phyloP scores from a whole-genome alignment of 1,139 yeast genomes.

The Suhomyces wounanorum region DNA sequence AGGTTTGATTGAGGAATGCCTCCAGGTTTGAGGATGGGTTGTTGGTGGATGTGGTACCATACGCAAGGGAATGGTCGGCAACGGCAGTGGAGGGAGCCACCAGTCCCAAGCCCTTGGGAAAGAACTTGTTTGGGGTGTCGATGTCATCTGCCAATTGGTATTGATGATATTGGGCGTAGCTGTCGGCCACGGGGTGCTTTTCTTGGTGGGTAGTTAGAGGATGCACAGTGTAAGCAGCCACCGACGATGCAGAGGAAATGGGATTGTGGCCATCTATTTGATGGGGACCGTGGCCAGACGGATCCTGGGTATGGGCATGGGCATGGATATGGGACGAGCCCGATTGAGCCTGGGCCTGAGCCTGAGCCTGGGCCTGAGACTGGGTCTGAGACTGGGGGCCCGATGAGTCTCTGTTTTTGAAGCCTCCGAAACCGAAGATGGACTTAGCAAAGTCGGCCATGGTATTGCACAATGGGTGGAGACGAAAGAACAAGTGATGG shows the following conservation, averaged over 20 bases:
- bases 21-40: constrained; percentile 20
- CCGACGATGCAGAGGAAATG: constrained; percentile 4
- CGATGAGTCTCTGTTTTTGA: constrained; percentile 28
- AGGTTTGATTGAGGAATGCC: constrained; percentile 29
- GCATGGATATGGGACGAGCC: background rate
- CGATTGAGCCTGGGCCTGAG: background rate
- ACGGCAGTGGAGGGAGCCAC: constrained; percentile 67
- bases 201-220: background rate
- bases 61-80: constrained; percentile 60
- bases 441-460: constrained; percentile 70
- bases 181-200: constrained; percentile 2
- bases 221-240: constrained; percentile 1
- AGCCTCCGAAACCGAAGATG: constrained; percentile 58
- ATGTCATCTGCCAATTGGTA: constrained; percentile 13
- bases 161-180: constrained; percentile 6
- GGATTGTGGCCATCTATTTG: background rate
- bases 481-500: background rate
- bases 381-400: constrained; percentile 15
- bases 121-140: constrained; percentile 26
- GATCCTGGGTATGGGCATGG: background rate
- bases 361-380: background rate
- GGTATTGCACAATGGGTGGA: background rate
- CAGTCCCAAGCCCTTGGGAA: constrained; percentile 38
- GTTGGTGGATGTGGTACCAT: constrained; percentile 60
- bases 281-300: background rate